A percentile compares a stretch with the other conserved stretches of the same genome.
Conservation (phyloP, 164 flowering plant genomes). For the Liriodendron chinense region DNA sequence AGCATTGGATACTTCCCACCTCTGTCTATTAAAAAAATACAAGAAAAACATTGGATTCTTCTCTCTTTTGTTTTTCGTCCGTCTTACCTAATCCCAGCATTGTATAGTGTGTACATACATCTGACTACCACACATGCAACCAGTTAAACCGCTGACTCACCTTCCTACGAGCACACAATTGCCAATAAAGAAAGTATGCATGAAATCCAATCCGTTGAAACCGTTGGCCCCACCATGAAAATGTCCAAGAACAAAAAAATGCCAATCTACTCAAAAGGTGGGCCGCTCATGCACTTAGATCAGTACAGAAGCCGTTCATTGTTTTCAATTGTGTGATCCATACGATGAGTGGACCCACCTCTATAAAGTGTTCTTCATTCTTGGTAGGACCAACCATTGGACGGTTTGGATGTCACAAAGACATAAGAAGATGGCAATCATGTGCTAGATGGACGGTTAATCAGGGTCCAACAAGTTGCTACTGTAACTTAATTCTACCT, state of each 20-base stretch:
- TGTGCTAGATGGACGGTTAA: not conserved
- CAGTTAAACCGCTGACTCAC: not conserved
- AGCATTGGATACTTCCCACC: not conserved
- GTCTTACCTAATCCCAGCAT: not conserved
- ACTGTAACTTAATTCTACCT: not conserved
- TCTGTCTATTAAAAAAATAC: not conserved
- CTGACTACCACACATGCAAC: not conserved
- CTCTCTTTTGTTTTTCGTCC: not conserved
- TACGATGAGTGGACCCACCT: too few relatives aligned
- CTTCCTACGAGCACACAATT: not conserved
- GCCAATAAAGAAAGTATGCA: too few relatives aligned
- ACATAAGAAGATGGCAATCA: not conserved
- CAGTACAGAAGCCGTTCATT: too few relatives aligned
- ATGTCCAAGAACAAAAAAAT: too few relatives aligned
- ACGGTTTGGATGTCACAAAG: not conserved
- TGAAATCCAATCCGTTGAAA: too few relatives aligned
- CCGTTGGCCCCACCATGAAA: too few relatives aligned
- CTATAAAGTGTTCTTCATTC: too few relatives aligned
- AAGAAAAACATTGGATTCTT: not conserved
- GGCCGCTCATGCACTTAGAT: too few relatives aligned
- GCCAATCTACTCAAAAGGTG: too few relatives aligned
- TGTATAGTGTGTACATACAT: not conserved
- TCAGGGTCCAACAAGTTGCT: not conserved
- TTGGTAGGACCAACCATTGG: not conserved
- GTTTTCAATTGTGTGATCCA: too few relatives aligned